Conservation (phyloP, 78 protist species). For the Dictyostelium citrinum region DNA sequence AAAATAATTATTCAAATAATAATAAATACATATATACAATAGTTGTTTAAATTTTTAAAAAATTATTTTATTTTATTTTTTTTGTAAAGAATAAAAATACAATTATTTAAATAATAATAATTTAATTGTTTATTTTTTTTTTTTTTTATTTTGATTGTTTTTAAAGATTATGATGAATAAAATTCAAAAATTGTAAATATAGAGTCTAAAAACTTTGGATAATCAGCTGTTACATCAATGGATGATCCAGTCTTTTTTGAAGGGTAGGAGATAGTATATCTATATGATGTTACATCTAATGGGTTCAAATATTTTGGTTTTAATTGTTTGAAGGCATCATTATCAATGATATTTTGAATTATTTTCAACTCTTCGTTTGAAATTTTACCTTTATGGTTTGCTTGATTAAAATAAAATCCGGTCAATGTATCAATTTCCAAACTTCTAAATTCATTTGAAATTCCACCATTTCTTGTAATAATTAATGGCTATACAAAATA, state of each 20-base stretch:
- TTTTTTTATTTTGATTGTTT: neutral
- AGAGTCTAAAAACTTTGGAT: conserved; percentile 58
- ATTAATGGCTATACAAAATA: neutral
- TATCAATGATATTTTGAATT: neutral
- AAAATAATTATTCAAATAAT: too few relatives aligned
- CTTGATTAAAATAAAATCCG: conserved; percentile 36
- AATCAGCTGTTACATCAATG: conserved; percentile 23
- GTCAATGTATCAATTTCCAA: conserved; percentile 34
- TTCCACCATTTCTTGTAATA: conserved; percentile 39
- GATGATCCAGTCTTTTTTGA: conserved; percentile 11
- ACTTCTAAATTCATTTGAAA: conserved; percentile 50
- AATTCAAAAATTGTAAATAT: conserved; percentile 33
- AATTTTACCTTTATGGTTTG: conserved; percentile 5
- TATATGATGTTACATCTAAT: neutral
- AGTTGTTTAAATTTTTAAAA: too few relatives aligned
- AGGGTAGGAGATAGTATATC: neutral
- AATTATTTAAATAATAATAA: too few relatives aligned
- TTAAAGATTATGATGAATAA: conserved; percentile 1
- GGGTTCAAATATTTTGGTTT: conserved; percentile 42
- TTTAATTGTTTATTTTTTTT: neutral
- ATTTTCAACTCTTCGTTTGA: conserved; percentile 17
- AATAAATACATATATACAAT: too few relatives aligned
- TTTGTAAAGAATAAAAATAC: neutral
- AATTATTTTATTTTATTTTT: too few relatives aligned
- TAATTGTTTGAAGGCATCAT: conserved; percentile 22